These are phyloP conservation scores for Tetrapisispora pingtungensis DNA, from an alignment of 805 yeast genomes.

Conservation along the genomic window DNA sequence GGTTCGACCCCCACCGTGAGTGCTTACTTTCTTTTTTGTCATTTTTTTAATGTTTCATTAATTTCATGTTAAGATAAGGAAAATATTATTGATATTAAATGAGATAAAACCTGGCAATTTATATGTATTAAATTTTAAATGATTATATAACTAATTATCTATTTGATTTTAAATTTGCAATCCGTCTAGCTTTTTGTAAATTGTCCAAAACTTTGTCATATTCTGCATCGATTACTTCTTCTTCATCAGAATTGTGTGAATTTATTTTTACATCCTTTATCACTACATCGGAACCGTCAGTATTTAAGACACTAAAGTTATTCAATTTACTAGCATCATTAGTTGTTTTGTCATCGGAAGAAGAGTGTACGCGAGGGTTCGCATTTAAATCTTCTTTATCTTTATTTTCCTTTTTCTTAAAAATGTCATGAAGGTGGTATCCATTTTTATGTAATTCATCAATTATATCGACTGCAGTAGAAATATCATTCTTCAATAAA, in stretches of 20 bases:
- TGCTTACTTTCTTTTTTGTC: constrained; percentile 18
- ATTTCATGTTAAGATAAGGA: too few relatives aligned
- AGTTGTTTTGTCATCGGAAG: too few relatives aligned
- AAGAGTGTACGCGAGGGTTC: background rate
- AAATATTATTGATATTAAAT: too few relatives aligned
- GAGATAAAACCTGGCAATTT: too few relatives aligned
- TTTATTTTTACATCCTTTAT: background rate
- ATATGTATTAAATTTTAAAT: too few relatives aligned
- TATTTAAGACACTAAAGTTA: background rate
- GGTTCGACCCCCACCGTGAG: constrained; percentile 44
- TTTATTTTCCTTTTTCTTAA: constrained; percentile 15
- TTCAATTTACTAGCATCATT: constrained; percentile 1
- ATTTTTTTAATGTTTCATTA: too few relatives aligned
- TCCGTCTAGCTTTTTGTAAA: constrained; percentile 26
- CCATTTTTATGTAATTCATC: constrained; percentile 32
- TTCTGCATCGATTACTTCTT: constrained; percentile 28
- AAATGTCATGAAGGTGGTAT: constrained; percentile 27
- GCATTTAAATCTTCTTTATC: background rate
- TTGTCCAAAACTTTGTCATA: constrained; percentile 35
- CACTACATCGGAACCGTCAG: background rate
- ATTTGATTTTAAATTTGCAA: background rate
- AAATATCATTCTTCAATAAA: constrained; percentile 30
- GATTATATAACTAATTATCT: background rate
- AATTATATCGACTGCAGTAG: constrained; percentile 30
- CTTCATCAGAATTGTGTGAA: constrained; percentile 9